These are phyloP conservation scores for Cornus controversa DNA, from an alignment of 148 eudicot species.

Conservation along the genomic window DNA sequence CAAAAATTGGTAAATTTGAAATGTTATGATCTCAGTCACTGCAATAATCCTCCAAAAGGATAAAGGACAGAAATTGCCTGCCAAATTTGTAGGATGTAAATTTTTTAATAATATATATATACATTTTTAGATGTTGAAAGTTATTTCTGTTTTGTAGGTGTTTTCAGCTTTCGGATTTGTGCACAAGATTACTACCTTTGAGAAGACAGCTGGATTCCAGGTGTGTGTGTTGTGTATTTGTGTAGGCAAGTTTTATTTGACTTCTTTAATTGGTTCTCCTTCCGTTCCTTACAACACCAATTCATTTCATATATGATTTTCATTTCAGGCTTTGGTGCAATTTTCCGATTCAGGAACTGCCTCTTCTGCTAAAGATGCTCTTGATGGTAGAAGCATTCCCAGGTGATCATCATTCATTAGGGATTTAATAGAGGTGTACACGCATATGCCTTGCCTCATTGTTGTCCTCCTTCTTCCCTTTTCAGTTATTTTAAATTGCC, in stretches of 20 bases:
- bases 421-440: constrained; percentile 29
- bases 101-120: background rate
- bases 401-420: constrained; percentile 45
- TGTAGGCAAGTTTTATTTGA: background rate
- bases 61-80: background rate
- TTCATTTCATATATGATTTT: constrained; percentile 13
- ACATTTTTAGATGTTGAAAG: background rate
- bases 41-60: constrained; percentile 5
- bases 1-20: background rate
- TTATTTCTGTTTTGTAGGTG: constrained; percentile 49
- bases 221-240: constrained; percentile 22
- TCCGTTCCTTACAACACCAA: background rate
- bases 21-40: background rate
- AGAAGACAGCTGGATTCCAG: constrained; percentile 99
- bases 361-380: constrained; percentile 83
- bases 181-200: constrained; percentile 96
- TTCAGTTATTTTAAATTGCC: background rate
- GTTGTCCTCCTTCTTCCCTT: constrained; percentile 12
- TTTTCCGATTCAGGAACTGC: constrained; percentile 93
- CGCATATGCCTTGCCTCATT: constrained; percentile 20
- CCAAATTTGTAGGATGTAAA: background rate
- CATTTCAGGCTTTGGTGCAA: constrained; percentile 87
- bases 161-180: constrained; percentile 96
- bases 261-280: background rate
- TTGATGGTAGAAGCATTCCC: constrained; percentile 98